Evolutionary conservation across 2,329 filamentous ascomycete species (phyloP).

Genomic region (Ceratocystis lukuohia): DNA sequence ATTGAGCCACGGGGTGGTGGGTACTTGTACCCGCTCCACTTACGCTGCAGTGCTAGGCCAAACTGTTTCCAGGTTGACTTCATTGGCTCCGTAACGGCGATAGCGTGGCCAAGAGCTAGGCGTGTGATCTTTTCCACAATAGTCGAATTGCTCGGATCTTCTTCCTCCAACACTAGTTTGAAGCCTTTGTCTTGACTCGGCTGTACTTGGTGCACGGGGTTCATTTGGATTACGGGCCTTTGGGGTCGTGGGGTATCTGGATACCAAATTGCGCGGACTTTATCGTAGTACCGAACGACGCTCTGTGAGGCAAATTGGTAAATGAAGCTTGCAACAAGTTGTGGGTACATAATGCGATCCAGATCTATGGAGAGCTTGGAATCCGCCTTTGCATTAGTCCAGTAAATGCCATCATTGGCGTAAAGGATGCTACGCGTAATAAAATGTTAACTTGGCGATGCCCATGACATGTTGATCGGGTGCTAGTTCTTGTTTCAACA

Average conservation of each 20-base stretch:
- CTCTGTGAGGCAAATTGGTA: slow-evolving; percentile 5
- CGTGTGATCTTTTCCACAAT: slow-evolving; percentile 19
- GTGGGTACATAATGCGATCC: slow-evolving; percentile 17
- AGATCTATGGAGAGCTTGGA: slow-evolving; percentile 16
- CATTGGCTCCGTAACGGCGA: slow-evolving; percentile 20
- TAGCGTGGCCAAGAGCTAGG: slow-evolving; percentile 19
- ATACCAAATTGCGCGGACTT: slow-evolving; percentile 16
- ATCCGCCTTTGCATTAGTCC: slow-evolving; percentile 13
- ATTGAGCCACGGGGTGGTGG: slow-evolving; percentile 35
- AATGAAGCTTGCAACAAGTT: slow-evolving; percentile 15
- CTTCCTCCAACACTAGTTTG: slow-evolving; percentile 16
- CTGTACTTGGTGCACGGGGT: background rate
- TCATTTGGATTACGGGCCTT: slow-evolving; percentile 14
- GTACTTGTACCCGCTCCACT: slow-evolving; percentile 28
- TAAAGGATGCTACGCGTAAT: slow-evolving; percentile 11
- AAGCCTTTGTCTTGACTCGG: slow-evolving; percentile 3
- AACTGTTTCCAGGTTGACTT: slow-evolving; percentile 19
- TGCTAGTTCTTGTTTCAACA: background rate
- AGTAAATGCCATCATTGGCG: slow-evolving; percentile 15
- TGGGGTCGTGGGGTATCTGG: slow-evolving; percentile 12
- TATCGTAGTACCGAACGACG: slow-evolving; percentile 3
- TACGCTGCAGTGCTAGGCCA: slow-evolving; percentile 23
- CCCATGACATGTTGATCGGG: background rate
- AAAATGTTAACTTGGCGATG: background rate
- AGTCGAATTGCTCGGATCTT: slow-evolving; percentile 8